Evolutionary conservation across 202 grass and related monocot genomes (phyloP), one percentile per base, ranked within the genome.

Genomic region (Schoenoplectus tabernaemontani): DNA sequence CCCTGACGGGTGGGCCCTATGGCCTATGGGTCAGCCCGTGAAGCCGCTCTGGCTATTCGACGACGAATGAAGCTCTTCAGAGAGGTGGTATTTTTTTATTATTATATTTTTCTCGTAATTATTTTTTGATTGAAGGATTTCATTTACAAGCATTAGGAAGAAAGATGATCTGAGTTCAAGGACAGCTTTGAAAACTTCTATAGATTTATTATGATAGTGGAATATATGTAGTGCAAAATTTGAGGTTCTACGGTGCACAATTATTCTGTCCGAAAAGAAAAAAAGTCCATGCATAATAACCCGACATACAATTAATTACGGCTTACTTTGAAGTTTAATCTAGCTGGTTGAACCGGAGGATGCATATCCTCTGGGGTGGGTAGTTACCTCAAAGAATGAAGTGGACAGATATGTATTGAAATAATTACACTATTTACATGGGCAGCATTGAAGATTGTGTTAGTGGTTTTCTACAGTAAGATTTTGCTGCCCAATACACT

Each of bases 61-160:
- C 87, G 81, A 9, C 91, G 94, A 64, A 93, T 97, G 94, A 71
- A 88, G 36, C 91, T 92, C 42, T 97, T 97, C 82, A 76, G 83
- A 24, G 54, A 93, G 93, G 93, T 97, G 9, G 7, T 16, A 12
- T n/a, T 7, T 53, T 13, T 2, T 23, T 2, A 9, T 62, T 24
- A 0, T 13, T 32, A 61, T 34, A 0, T 13, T 32, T 11, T 50
- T 1, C 23, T 32, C 28, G 1, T 30, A 72, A 59, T 36, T 59
- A 26, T 1, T 58, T 22, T 20, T 37, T 37, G 8, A 58, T 12
- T n/a, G n/a, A n/a, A 58, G 8, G 56, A 19, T 23, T 12, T 6
- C 2, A 23, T 58, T 23, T 58, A 2, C 56, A 68, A 42, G 17
- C n/a, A 43, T 30, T n/a, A 65, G 4, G 17, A 69, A 43, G 17